Evolutionary conservation across 2,329 filamentous ascomycete genomes (phyloP).

Genomic region (Pseudogymnoascus sp.): DNA sequence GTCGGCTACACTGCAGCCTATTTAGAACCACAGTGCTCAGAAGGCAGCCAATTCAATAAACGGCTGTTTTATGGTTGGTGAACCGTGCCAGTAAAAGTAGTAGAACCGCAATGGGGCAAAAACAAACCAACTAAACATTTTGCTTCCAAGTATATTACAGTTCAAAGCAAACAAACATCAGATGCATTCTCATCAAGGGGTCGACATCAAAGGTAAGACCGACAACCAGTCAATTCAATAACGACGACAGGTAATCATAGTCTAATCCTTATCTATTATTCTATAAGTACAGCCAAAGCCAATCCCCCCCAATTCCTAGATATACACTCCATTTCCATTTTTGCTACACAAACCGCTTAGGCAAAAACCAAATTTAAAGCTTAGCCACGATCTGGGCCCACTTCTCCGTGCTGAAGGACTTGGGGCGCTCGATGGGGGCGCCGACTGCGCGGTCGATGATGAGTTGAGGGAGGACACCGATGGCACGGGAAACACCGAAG

Average conservation of each 20-base stretch:
- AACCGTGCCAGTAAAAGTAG: too few relatives aligned
- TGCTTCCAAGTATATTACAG: too few relatives aligned
- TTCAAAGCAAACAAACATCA: not conserved
- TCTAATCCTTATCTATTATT: constrained; percentile 27
- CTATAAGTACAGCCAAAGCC: constrained; percentile 29
- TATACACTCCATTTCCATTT: constrained; percentile 27
- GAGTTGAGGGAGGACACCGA: constrained; percentile 97
- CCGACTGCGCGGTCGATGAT: constrained; percentile 98
- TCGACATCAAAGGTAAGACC: not conserved
- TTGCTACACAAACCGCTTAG: constrained; percentile 10
- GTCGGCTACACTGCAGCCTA: not conserved
- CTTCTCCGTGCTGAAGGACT: constrained; percentile 96
- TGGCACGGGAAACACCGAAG: constrained; percentile 95
- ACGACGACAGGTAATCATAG: constrained; percentile 21
- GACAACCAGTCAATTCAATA: constrained; percentile 19
- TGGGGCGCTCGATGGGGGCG: constrained; percentile 95
- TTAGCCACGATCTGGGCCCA: constrained; percentile 92
- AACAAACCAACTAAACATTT: not conserved
- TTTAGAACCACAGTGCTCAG: not conserved
- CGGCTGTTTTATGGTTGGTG: not conserved
- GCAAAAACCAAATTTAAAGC: constrained; percentile 54
- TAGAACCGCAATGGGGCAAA: not conserved
- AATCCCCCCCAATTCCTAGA: constrained; percentile 23
- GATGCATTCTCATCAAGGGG: too few relatives aligned
- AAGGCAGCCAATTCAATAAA: too few relatives aligned